Conservation (phyloP, 495 filamentous ascomycete species). For the Aspergillus indologenus region DNA sequence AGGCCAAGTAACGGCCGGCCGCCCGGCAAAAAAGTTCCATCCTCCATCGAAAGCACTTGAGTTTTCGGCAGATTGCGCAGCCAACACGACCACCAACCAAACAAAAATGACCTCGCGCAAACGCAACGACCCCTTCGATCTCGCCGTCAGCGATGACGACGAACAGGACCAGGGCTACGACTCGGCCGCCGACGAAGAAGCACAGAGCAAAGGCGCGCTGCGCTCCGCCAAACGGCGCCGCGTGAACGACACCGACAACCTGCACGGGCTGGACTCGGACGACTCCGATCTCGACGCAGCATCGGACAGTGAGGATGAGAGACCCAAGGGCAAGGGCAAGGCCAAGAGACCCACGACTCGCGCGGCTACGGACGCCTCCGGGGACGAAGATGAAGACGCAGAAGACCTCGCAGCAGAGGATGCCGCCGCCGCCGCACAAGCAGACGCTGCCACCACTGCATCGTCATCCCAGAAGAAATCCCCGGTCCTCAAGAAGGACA, state of each 20-base stretch:
- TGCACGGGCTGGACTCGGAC: constrained; percentile 5
- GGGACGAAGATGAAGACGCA: constrained; percentile 10
- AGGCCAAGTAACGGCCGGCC: constrained; percentile 10
- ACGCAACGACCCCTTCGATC: constrained; percentile 73
- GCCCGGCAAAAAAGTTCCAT: constrained; percentile 7
- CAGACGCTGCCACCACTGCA: constrained; percentile 18
- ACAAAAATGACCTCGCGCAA: constrained; percentile 62
- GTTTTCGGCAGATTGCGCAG: no score
- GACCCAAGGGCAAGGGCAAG: constrained; percentile 33
- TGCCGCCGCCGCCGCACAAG: constrained; percentile 13
- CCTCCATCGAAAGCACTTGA: no score
- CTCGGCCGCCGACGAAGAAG: constrained; percentile 59
- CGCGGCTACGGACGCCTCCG: background rate
- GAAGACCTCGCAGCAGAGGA: constrained; percentile 8
- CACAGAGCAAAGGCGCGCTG: constrained; percentile 43
- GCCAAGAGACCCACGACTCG: background rate
- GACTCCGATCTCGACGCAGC: constrained; percentile 20
- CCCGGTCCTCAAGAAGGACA: constrained; percentile 16
- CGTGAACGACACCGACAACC: constrained; percentile 29
- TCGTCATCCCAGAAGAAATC: constrained; percentile 21
- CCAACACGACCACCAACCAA: background rate
- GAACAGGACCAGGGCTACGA: constrained; percentile 59
- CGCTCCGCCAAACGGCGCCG: constrained; percentile 63
- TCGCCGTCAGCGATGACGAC: constrained; percentile 62
- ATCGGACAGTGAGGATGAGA: constrained; percentile 26